Evolutionary conservation across 768 basidiomycete genomes (phyloP).

Genomic region (Podaxis sp.): DNA sequence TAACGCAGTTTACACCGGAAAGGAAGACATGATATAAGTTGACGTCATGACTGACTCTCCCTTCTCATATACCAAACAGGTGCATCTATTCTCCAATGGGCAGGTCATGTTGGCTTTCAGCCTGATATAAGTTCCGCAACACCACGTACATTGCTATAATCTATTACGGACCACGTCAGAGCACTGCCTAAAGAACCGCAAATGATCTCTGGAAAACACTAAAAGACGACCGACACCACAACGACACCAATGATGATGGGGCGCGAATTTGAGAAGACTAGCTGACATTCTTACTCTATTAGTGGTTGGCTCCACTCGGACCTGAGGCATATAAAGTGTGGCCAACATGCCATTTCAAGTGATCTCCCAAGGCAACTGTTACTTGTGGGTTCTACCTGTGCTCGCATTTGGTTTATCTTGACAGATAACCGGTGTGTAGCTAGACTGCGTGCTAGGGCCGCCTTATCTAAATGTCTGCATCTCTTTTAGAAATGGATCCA

Average conservation of each 20-base stretch:
- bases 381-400: background rate
- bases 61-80: background rate
- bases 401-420: background rate
- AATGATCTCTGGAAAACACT: background rate
- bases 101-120: background rate
- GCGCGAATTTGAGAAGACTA: background rate
- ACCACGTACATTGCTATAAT: too few species aligned
- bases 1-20: background rate
- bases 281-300: background rate
- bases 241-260: background rate
- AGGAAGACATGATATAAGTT: background rate
- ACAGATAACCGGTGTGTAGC: background rate
- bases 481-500: background rate
- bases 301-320: background rate
- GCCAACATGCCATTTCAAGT: background rate
- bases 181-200: background rate
- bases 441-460: background rate
- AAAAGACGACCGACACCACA: background rate
- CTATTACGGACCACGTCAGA: background rate
- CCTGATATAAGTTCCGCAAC: too few species aligned
- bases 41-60: conserved; percentile 3
- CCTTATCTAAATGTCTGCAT: background rate
- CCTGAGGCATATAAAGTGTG: background rate
- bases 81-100: background rate
- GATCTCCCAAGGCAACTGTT: background rate